These are phyloP conservation scores for Dipteronia dyeriana DNA, from an alignment of 345 rosid species.

Conservation along the genomic window DNA sequence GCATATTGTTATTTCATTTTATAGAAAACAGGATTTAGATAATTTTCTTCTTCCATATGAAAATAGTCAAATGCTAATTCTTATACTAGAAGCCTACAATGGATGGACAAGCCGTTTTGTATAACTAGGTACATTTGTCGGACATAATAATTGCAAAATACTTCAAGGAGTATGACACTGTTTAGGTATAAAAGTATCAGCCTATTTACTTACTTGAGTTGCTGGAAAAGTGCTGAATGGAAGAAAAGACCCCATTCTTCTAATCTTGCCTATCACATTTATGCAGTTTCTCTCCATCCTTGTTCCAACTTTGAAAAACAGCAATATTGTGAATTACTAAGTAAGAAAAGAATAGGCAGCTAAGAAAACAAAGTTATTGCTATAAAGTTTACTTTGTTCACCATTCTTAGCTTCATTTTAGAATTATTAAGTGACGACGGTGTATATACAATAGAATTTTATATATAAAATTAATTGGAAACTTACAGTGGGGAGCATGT, in stretches of 20 bases:
- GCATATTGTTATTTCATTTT: conserved; percentile 1
- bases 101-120: neutral
- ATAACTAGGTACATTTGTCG: neutral
- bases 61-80: neutral
- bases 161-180: neutral
- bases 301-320: neutral
- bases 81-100: neutral
- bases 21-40: neutral
- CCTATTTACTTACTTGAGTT: neutral
- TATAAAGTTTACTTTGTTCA: neutral
- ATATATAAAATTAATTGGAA: too few species aligned
- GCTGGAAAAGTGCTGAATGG: neutral
- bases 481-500: too few species aligned
- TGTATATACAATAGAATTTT: too few species aligned
- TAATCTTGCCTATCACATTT: neutral
- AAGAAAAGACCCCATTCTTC: neutral
- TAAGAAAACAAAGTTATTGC: neutral
- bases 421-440: too few species aligned
- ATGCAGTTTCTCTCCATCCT: neutral
- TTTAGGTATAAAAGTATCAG: neutral
- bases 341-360: neutral
- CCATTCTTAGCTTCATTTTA: neutral
- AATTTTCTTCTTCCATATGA: neutral
- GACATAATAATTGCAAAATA: conserved; percentile 1
- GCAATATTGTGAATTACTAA: neutral